phyloP scores from a whole-genome alignment of 148 eudicot genomes.

The Spergularia marina region DNA sequence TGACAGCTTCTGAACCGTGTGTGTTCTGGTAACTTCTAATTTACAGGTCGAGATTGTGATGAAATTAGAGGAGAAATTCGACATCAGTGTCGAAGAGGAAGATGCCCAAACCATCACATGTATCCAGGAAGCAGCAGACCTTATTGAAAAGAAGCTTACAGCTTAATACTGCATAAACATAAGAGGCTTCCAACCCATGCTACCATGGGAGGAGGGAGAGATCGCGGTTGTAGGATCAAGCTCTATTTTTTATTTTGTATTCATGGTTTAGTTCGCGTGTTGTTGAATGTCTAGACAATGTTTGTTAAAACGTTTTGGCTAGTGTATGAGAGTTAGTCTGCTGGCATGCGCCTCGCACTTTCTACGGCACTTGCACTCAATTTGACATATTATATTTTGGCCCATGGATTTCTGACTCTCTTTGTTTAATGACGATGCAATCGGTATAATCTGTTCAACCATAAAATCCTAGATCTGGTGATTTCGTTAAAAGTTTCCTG shows the following conservation, averaged over 20 bases:
- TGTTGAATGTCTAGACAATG: constrained; percentile 7
- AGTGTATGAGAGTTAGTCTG: constrained; percentile 19
- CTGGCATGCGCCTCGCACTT: neutral
- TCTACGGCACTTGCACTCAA: neutral
- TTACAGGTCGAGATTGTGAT: constrained; percentile 64
- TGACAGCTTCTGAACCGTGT: no score
- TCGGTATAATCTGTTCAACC: no score
- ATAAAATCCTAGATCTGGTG: no score
- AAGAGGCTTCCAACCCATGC: constrained; percentile 9
- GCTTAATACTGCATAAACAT: neutral
- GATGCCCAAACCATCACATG: constrained; percentile 44
- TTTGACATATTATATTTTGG: no score
- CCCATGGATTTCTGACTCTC: no score
- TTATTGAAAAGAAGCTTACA: constrained; percentile 40
- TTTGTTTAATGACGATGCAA: no score
- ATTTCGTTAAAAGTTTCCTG: no score
- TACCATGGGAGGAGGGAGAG: constrained; percentile 2
- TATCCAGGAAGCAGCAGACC: constrained; percentile 54
- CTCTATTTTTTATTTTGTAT: constrained; percentile 8
- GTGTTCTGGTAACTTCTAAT: neutral
- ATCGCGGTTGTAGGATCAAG: constrained; percentile 16
- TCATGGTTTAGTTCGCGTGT: neutral
- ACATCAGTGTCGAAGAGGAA: constrained; percentile 57
- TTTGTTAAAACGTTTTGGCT: constrained; percentile 18
- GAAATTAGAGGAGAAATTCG: constrained; percentile 60